Base-by-base conservation (phyloP, 306 rosid species). In the Senna tora region DNA sequence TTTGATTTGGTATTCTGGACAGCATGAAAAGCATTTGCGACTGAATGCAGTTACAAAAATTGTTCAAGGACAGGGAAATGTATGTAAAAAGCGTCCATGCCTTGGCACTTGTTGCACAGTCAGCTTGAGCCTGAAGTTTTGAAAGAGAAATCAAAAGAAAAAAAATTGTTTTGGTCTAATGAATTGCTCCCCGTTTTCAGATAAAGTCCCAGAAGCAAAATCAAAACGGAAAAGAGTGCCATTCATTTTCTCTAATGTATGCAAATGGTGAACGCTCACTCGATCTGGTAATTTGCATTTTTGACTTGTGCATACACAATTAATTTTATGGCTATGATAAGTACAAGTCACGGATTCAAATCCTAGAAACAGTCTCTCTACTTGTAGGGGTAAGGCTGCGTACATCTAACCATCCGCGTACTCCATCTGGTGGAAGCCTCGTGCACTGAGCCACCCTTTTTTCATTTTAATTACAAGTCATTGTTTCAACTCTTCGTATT, bases 1-100 rank as follows among this genome's bases (percentile, higher is more conserved):
- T 73, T 90, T 92, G 87, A 77, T 84, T 55, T 92, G 96, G 96
- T 89, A 87, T 65, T 89, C 98, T 2, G 82, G 94, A 59, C 79
- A 87, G 73, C 81, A 79, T 79, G 98, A 92, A 80, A 87, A 89
- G 52, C 89, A 89, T 66, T 73, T 92, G 86, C 83, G 75, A 69
- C 54, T 92, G 78, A 89, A 88, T 75, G 84, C 81, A 2, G 86
- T 88, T 25, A 80, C 81, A 32, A 84, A 83, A 74, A 80, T 89
- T 77, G 64, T 89, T 71, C 87, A 85, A 25, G 98, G 96, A 53
- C 90, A 89, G 45, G 85, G 79, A 76, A 83, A 80, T 76, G 97
- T 92, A 78, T 41, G 90, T 76, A 76, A 75, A 58, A 77, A 70
- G 17, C 28, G 25, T 45, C 59, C 34, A 21, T 62, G 56, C 60